Evolutionary conservation across 805 yeast species (phyloP), one percentile per base, ranked within the genome.

Genomic region (Myxozyma udenii): DNA sequence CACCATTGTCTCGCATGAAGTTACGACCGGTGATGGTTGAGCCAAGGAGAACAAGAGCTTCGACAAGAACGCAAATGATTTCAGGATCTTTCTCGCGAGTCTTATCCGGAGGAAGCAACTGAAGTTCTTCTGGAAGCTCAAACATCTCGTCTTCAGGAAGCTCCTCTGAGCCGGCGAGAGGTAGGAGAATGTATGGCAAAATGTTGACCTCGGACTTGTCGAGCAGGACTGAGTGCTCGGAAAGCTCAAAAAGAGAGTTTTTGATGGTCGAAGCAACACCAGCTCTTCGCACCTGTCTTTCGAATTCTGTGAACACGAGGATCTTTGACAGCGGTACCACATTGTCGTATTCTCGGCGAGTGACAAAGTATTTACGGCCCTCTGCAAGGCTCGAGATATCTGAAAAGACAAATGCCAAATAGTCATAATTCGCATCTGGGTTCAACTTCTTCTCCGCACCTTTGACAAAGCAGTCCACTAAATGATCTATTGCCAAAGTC

Each of bases 261-360:
- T 93, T 91, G 61, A 93, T 86, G 1, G 96, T 85, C 3, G 95
- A 85, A 1, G 95, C 95, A 35, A 87, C 90, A 64, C 96, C 97
- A 66, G 85, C 90, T 69, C 98, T 78, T 71, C 98, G 81, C 23
- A 80, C 79, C 62, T 80, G 80, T 12, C 87, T 75, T 60, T 82
- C 85, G 63, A 82, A 80, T 64, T 87, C 90, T 3, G 96, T 85
- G 70, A 88, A 89, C 0, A 82, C 93, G 53, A 87, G 73, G 24
- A 89, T 69, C 65, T 87, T 87, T n/a, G 89, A 80, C 21, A 88
- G 69, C 32, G 96, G 96, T 16, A 85, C 82, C 18, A 86, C 84
- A 18, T 69, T 73, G 65, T 88, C 96, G 64, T 87, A 87, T 3
- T 65, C 75, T 70, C 86, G 95, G 60, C 76, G 74, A 1, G 83